Conservation (phyloP, 2,329 filamentous ascomycete genomes). For the Emmonsiellopsis sp. region DNA sequence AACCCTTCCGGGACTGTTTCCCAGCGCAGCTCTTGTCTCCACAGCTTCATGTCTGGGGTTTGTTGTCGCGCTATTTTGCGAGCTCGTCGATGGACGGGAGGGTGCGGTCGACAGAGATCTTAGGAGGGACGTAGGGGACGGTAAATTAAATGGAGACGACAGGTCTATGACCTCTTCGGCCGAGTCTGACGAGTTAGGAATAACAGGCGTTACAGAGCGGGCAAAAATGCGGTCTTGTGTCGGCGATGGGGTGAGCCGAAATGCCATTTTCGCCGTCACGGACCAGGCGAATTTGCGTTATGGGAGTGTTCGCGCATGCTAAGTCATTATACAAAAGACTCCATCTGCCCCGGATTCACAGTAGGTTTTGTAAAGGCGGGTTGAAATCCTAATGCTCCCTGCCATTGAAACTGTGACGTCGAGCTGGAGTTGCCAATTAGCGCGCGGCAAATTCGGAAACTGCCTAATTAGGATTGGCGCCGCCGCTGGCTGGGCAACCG, state of each 20-base stretch:
- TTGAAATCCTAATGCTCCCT: not conserved
- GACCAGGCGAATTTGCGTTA: not conserved
- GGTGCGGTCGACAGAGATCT: not conserved
- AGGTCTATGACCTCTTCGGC: conserved; percentile 8
- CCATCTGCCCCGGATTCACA: too few relatives aligned
- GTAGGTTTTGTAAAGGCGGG: not conserved
- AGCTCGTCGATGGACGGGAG: not conserved
- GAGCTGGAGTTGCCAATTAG: not conserved
- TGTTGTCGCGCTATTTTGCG: not conserved
- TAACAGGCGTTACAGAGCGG: conserved; percentile 21
- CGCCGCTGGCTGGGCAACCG: conserved; percentile 26
- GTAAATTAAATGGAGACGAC: conserved; percentile 14
- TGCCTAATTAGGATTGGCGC: conserved; percentile 19
- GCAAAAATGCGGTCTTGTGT: conserved; percentile 27
- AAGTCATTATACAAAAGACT: too few relatives aligned
- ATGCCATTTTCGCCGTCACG: not conserved
- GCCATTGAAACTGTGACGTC: not conserved
- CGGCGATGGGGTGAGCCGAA: conserved; percentile 23
- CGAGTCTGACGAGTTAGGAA: conserved; percentile 2
- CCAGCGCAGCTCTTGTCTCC: not conserved
- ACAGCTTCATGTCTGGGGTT: not conserved
- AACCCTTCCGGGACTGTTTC: not conserved
- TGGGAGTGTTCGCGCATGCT: too few relatives aligned
- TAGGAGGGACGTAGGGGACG: conserved; percentile 17
- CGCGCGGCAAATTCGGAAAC: conserved; percentile 14